phyloP scores from a whole-genome alignment of 108 stramenopile genomes.

The Schizochytrium sp. region DNA sequence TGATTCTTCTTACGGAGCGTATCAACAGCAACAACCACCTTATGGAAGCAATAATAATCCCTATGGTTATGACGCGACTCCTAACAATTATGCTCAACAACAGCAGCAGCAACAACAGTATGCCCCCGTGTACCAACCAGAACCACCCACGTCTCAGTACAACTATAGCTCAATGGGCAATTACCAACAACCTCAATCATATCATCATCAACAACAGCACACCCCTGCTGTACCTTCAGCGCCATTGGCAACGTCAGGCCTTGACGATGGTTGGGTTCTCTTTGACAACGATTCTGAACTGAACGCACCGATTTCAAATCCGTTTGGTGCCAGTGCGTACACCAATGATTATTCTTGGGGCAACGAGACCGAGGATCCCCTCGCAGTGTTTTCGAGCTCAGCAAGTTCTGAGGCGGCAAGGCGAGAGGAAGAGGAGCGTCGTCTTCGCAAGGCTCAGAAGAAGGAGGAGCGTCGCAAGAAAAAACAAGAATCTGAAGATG shows the following conservation, averaged over 20 bases:
- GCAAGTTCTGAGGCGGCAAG: not conserved
- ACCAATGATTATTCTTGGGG: not conserved
- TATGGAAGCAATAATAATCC: not conserved
- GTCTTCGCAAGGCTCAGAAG: constrained; percentile 30
- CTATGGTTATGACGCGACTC: constrained; percentile 10
- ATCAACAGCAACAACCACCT: constrained; percentile 9
- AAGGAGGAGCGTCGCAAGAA: constrained; percentile 60
- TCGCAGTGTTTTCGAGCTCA: not conserved
- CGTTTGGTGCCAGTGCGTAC: constrained; percentile 12
- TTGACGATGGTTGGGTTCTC: constrained; percentile 53
- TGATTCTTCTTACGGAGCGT: not conserved
- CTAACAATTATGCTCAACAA: not conserved
- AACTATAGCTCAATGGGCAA: no score
- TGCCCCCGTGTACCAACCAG: not conserved
- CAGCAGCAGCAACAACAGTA: constrained; percentile 1
- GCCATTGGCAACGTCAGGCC: not conserved
- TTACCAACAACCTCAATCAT: no score
- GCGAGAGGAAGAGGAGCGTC: constrained; percentile 43
- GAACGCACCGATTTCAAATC: constrained; percentile 40
- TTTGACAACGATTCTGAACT: constrained; percentile 54
- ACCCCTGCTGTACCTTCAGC: not conserved
- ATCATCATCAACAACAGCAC: not conserved
- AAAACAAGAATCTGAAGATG: constrained; percentile 55
- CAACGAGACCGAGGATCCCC: not conserved
- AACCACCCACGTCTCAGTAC: no score